Conservation (phyloP, 2,329 filamentous ascomycete species). For the Fusarium fracticaudum region DNA sequence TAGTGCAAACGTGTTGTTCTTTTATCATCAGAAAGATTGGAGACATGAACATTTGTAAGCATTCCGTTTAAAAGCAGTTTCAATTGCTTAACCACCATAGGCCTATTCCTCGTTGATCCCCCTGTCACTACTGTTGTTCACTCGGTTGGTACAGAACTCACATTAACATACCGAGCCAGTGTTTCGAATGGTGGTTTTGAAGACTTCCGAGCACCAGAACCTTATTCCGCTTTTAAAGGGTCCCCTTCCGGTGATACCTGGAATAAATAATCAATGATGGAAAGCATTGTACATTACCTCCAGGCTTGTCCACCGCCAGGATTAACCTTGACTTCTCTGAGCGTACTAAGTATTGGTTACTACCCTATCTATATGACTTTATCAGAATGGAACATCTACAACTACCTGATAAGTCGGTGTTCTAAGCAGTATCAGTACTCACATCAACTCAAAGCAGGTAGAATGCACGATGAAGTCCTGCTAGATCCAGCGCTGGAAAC, state of each 20-base stretch:
- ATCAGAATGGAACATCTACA: not conserved
- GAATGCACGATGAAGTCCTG: not conserved
- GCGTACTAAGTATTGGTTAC: not conserved
- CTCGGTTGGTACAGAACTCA: too few relatives aligned
- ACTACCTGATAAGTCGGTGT: accelerated
- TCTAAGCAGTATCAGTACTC: not conserved
- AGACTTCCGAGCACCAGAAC: not conserved
- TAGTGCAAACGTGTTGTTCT: not conserved
- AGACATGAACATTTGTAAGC: not conserved
- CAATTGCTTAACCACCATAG: too few relatives aligned
- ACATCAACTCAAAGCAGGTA: accelerated
- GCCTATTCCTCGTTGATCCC: accelerated
- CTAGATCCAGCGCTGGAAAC: not conserved
- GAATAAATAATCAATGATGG: not conserved
- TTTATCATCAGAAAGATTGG: accelerated
- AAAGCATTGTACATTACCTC: not conserved
- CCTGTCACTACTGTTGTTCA: too few relatives aligned
- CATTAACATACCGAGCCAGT: not conserved
- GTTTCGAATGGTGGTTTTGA: accelerated
- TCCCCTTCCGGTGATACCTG: accelerated
- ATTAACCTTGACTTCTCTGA: accelerated
- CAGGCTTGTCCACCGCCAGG: accelerated
- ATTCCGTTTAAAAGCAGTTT: too few relatives aligned
- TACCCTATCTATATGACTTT: not conserved
- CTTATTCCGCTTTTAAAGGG: accelerated